Evolutionary conservation across 352 stramenopile species (phyloP).

Genomic region (Phytophthora pini): DNA sequence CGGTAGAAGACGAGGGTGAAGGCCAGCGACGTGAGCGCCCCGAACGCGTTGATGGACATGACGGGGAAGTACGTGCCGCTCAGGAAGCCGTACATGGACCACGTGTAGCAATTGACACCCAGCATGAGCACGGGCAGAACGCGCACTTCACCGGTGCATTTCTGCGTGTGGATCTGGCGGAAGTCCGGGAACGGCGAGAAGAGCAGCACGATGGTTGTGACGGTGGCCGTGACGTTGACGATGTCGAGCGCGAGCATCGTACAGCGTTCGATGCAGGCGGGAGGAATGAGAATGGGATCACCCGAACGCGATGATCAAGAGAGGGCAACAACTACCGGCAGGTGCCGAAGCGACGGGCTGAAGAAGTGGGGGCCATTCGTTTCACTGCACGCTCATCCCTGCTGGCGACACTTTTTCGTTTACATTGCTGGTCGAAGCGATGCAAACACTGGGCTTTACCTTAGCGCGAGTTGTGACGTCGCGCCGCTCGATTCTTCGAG

Average conservation of each 20-base stretch:
- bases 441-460: conserved; percentile 6
- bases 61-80: conserved; percentile 36
- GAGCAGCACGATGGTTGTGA: conserved; percentile 35
- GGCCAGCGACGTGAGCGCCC: conserved; percentile 30
- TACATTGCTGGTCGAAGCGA: conserved; percentile 24
- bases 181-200: conserved; percentile 40
- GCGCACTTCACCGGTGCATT: conserved; percentile 37
- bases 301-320: neutral
- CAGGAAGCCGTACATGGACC: conserved; percentile 37
- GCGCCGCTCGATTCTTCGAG: neutral
- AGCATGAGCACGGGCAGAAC: conserved; percentile 39
- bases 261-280: neutral
- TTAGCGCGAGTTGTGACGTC: conserved; percentile 10
- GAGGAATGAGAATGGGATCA: conserved; percentile 18
- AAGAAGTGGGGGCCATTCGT: conserved; percentile 23
- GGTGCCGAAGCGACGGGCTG: neutral
- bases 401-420: conserved; percentile 32
- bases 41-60: conserved; percentile 39
- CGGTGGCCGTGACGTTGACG: conserved; percentile 27
- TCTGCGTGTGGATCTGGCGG: conserved; percentile 36
- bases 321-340: neutral
- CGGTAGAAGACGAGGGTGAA: conserved; percentile 41
- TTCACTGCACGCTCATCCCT: conserved; percentile 24
- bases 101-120: conserved; percentile 42
- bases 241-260: conserved; percentile 28